These are phyloP conservation scores for Ascomycota sp. DNA, from an alignment of 2,329 filamentous ascomycete species.

Conservation along the genomic window DNA sequence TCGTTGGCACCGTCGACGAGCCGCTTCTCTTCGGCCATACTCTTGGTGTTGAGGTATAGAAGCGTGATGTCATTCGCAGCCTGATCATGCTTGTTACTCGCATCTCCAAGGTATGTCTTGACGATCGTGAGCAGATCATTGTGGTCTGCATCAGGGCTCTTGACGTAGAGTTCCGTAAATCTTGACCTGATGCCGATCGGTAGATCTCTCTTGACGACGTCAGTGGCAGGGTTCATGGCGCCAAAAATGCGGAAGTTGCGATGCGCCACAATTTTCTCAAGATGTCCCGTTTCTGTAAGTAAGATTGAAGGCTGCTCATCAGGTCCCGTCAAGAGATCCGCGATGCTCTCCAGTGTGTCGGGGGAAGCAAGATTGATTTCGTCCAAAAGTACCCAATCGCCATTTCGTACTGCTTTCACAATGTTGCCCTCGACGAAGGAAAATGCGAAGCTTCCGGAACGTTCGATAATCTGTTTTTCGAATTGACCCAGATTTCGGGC, in stretches of 20 bases:
- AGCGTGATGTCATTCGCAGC: conserved; percentile 63
- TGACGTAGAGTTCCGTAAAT: conserved; percentile 91
- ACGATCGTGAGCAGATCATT: conserved; percentile 80
- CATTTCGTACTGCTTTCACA: conserved; percentile 85
- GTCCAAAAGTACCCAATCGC: conserved; percentile 90
- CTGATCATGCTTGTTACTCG: conserved; percentile 50
- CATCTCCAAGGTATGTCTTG: conserved; percentile 62
- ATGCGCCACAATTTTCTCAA: conserved; percentile 76
- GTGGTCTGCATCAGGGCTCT: conserved; percentile 69
- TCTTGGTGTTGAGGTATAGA: conserved; percentile 76
- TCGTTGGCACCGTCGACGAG: conserved; percentile 85
- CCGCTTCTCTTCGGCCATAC: conserved; percentile 57
- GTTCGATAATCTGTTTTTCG: conserved; percentile 54
- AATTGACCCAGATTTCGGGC: conserved; percentile 55
- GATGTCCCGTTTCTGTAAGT: conserved; percentile 81
- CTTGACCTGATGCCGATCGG: conserved; percentile 73
- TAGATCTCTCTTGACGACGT: conserved; percentile 88
- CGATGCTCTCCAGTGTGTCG: conserved; percentile 85
- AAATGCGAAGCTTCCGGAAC: conserved; percentile 68
- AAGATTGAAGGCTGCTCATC: conserved; percentile 61
- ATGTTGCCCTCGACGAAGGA: conserved; percentile 93
- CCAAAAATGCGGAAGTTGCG: conserved; percentile 90
- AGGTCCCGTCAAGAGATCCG: conserved; percentile 62
- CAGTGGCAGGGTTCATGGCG: conserved; percentile 97
- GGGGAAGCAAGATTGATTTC: conserved; percentile 93